Conservation (phyloP, 2,329 filamentous ascomycete genomes). For the Aspergillus glaucus region DNA sequence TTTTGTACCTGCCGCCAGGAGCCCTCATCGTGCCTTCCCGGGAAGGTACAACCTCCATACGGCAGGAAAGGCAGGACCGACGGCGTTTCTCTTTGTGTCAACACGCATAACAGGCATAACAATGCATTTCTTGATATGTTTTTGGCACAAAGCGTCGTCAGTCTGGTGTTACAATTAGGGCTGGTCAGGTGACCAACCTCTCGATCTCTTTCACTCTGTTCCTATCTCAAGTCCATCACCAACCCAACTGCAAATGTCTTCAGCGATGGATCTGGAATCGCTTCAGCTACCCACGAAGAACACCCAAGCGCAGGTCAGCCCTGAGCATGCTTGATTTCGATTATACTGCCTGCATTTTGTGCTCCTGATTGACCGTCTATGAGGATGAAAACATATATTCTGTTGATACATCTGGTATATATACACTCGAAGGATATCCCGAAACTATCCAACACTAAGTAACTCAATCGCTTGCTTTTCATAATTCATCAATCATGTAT, state of each 20-base stretch:
- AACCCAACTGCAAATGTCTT: too few relatives aligned
- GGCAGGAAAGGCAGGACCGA: background rate
- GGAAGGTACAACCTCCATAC: background rate
- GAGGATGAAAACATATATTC: background rate
- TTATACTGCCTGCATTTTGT: background rate
- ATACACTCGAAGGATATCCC: background rate
- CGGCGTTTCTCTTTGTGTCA: too few relatives aligned
- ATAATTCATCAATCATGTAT: background rate
- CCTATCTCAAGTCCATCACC: too few relatives aligned
- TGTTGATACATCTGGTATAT: background rate
- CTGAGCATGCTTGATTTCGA: background rate
- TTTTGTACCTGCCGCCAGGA: background rate
- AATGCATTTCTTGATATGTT: too few relatives aligned
- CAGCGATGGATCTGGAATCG: too few relatives aligned
- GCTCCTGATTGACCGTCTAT: too few relatives aligned
- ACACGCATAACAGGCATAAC: too few relatives aligned
- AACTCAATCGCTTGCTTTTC: background rate
- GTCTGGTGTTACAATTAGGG: background rate
- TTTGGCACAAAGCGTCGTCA: background rate
- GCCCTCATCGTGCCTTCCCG: background rate
- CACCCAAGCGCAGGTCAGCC: too few relatives aligned
- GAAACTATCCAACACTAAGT: background rate
- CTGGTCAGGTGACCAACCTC: background rate
- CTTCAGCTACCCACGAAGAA: too few relatives aligned
- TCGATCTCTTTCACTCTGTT: too few relatives aligned